Evolutionary conservation across 140 eudicot genomes (phyloP).

Genomic region (Stevia rebaudiana): DNA sequence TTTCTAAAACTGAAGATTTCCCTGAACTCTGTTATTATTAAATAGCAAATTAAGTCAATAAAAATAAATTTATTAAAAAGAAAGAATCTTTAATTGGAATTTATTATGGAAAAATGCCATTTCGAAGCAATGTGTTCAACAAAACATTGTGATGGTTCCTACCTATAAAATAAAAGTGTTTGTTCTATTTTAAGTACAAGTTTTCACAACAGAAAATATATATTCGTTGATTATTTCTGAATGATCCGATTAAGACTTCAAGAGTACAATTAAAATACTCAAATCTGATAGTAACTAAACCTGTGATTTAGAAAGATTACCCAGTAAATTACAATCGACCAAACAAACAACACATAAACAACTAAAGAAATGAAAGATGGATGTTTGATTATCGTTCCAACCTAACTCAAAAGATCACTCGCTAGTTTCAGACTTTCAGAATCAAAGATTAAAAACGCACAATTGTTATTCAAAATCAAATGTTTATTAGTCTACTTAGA

Average conservation of each 20-base stretch:
- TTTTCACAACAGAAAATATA: too few species aligned
- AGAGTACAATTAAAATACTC: too few species aligned
- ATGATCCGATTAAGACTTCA: too few species aligned
- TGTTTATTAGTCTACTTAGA: not conserved
- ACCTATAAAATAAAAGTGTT: too few species aligned
- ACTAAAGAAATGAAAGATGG: constrained; percentile 1
- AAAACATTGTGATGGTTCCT: too few species aligned
- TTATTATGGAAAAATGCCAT: constrained; percentile 1
- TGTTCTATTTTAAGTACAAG: too few species aligned
- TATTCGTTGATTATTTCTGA: too few species aligned
- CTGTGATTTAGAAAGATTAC: too few species aligned
- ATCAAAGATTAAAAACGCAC: not conserved
- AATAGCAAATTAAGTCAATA: not conserved
- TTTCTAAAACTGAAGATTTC: constrained; percentile 67
- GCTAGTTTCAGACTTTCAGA: not conserved
- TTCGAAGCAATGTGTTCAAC: too few species aligned
- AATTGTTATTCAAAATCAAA: not conserved
- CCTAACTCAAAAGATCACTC: not conserved
- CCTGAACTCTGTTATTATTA: constrained; percentile 56
- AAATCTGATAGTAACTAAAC: too few species aligned
- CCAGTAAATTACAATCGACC: too few species aligned
- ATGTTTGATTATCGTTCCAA: not conserved
- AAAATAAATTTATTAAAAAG: not conserved
- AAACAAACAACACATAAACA: not conserved
- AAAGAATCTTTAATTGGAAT: not conserved